These are phyloP conservation scores for Scopulariopsis brevicaulis DNA, from an alignment of 2,329 filamentous ascomycete genomes.

Conservation along the genomic window DNA sequence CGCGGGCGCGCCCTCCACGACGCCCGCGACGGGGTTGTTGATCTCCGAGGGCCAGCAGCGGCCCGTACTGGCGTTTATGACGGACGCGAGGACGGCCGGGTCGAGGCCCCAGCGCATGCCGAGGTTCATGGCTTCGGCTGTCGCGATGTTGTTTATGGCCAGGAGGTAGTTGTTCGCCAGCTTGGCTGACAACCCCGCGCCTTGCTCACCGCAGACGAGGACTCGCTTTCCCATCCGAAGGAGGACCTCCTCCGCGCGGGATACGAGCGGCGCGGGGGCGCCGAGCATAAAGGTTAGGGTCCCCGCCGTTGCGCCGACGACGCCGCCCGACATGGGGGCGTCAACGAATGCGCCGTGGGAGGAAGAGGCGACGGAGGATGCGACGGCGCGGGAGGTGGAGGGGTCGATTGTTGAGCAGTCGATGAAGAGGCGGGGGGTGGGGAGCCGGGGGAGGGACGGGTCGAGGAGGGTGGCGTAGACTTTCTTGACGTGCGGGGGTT, in stretches of 20 bases:
- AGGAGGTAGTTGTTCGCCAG: conserved; percentile 96
- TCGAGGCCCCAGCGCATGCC: conserved; percentile 51
- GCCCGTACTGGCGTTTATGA: conserved; percentile 93
- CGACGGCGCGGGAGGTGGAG: conserved; percentile 68
- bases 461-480: conserved; percentile 71
- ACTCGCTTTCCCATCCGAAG: conserved; percentile 77
- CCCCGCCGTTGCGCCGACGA: conserved; percentile 78
- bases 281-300: conserved; percentile 96
- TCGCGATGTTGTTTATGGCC: conserved; percentile 78
- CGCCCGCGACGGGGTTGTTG: conserved; percentile 88
- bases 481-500: conserved; percentile 74
- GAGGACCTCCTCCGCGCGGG: conserved; percentile 57
- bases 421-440: conserved; percentile 70
- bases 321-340: conserved; percentile 93
- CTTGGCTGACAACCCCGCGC: conserved; percentile 80
- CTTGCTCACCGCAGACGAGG: conserved; percentile 75
- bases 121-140: conserved; percentile 55
- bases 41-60: conserved; percentile 91
- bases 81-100: conserved; percentile 56
- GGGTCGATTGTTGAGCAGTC: conserved; percentile 97
- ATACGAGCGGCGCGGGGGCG: conserved; percentile 41
- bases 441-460: conserved; percentile 34
- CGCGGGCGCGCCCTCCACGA: conserved; percentile 66
- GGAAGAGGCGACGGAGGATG: conserved; percentile 51
- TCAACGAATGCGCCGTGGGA: conserved; percentile 74